Evolutionary conservation across 306 rosid species (phyloP).

Genomic region (Clitoria ternatea): DNA sequence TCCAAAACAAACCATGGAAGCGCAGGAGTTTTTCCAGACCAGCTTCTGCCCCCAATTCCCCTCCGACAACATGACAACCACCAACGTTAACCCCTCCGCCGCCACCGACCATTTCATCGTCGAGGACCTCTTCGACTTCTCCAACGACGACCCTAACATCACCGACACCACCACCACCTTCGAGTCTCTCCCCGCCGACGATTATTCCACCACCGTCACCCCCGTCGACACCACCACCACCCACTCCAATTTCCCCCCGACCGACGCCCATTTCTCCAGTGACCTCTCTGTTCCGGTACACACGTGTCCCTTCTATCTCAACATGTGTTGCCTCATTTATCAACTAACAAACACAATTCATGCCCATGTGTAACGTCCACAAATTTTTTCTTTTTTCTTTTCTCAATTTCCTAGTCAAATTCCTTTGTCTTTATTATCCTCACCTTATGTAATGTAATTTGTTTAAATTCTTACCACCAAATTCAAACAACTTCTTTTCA

Average conservation of each 20-base stretch:
- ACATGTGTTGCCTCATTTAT: not conserved
- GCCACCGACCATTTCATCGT: slow-evolving; percentile 59
- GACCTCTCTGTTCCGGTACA: slow-evolving; percentile 86
- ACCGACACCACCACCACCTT: slow-evolving; percentile 24
- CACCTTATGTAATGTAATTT: too few relatives aligned
- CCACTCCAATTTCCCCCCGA: slow-evolving; percentile 36
- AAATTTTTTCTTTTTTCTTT: not conserved
- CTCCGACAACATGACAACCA: not conserved
- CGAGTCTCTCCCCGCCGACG: slow-evolving; percentile 37
- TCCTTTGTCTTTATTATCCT: slow-evolving; percentile 7
- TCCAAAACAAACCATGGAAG: slow-evolving; percentile 48
- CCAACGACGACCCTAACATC: slow-evolving; percentile 41
- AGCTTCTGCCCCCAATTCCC: slow-evolving; percentile 43
- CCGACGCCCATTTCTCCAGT: slow-evolving; percentile 51
- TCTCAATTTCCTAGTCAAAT: not conserved
- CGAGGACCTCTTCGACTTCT: slow-evolving; percentile 83
- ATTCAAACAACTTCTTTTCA: too few relatives aligned
- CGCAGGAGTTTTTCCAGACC: slow-evolving; percentile 48
- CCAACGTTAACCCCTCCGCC: slow-evolving; percentile 6
- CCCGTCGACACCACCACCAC: slow-evolving; percentile 44
- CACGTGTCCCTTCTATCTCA: not conserved
- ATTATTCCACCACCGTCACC: slow-evolving; percentile 52
- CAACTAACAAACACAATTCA: not conserved
- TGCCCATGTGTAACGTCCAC: not conserved
- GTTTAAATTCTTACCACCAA: too few relatives aligned